Base-by-base conservation (phyloP, 2,329 filamentous ascomycete species). In the Purpureocillium takamizusanense region DNA sequence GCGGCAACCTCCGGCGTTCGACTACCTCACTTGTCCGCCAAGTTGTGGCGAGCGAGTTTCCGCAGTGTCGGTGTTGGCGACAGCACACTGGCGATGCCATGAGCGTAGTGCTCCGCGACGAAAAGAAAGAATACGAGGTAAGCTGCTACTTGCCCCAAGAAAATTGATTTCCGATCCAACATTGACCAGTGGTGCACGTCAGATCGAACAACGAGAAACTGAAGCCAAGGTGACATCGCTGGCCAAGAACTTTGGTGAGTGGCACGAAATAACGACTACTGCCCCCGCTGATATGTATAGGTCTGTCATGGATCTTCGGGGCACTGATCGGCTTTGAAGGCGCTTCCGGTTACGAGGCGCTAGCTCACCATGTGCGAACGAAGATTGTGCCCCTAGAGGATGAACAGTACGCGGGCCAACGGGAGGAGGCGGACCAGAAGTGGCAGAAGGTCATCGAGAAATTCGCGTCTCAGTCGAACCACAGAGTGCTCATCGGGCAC, bases 401-500 rank as follows among this genome's bases (percentile, higher is more conserved):
- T 10, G 21, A 10, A 10, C 21, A 25, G n/a, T n/a, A n/a, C n/a
- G n/a, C n/a, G n/a, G n/a, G n/a, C n/a, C n/a, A n/a, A n/a, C n/a
- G n/a, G 21, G 21, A 25, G 10, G 21, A 25, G 21, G 21, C 21
- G 6, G 21, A 25, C 21, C 21, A 14, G 28, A 30, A 13, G 28
- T 14, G 11, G 25, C 34, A 29, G 9, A 16, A 17, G 23, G n/a
- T 25, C 21, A 25, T 25, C 21, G 10, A 5, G 6, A 25, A 25
- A 10, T 10, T 25, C 21, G 21, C 6, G 21, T 5, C 18, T 28
- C 21, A 16, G n/a, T 7, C 9, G 7, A 15, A n/a, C 10, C 8
- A 14, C 23, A 18, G 18, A 28, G 23, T 36, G n/a, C 11, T 83
- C 1, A 66, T 83, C 3, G 78, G 78, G 0, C 78, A 84, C 57